Evolutionary conservation across 306 rosid genomes (phyloP).

Genomic region (Mimosa bimucronata): DNA sequence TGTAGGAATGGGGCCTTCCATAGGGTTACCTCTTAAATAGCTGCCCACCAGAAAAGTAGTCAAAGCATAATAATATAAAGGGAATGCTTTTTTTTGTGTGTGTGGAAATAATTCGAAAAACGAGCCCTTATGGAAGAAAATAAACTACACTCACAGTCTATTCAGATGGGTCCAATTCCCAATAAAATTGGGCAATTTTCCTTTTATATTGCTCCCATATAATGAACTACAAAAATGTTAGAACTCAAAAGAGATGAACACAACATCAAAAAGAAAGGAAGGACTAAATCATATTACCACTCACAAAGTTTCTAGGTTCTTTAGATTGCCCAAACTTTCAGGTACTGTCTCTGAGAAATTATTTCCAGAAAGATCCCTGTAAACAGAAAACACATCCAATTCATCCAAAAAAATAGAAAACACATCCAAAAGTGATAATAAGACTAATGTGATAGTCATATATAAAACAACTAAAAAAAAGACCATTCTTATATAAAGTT

Average conservation of each 20-base stretch:
- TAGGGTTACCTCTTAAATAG: neutral
- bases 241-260: neutral
- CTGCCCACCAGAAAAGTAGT: neutral
- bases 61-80: too few species aligned
- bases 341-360: conserved; percentile 77
- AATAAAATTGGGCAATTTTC: conserved; percentile 67
- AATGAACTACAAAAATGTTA: conserved; percentile 61
- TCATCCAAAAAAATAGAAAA: neutral
- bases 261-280: neutral
- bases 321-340: conserved; percentile 51
- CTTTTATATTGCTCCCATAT: conserved; percentile 69
- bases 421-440: neutral
- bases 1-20: conserved; percentile 41
- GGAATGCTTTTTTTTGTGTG: too few species aligned
- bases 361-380: conserved; percentile 66
- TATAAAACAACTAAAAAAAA: neutral
- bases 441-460: neutral
- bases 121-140: neutral
- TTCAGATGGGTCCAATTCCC: conserved; percentile 71
- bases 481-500: neutral
- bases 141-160: conserved; percentile 58
- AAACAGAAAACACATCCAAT: conserved; percentile 19
- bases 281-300: conserved; percentile 30
- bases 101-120: too few species aligned
- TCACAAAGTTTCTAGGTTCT: conserved; percentile 66